Evolutionary conservation across 805 yeast species (phyloP), one percentile per base, ranked within the genome.

Genomic region (Cyberlindnera maclurae): DNA sequence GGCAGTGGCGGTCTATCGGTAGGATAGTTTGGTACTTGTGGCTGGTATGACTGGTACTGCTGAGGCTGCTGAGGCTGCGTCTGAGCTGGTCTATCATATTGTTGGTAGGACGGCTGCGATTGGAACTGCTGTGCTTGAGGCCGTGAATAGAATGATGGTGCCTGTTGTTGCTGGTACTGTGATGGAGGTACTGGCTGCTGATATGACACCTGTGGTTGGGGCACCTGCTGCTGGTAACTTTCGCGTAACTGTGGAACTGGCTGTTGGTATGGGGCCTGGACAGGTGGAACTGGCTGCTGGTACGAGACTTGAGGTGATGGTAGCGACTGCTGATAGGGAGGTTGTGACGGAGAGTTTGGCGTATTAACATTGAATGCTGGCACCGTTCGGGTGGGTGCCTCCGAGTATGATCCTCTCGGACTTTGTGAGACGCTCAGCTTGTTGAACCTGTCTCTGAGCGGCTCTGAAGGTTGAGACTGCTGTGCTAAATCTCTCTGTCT

Each of bases 371-470:
- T 18, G 9, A 7, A 22, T 29, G 35, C n/a, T 8, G 31, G 34
- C 15, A 41, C 15, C 15, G 39, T 22, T 17, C 20, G 30, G 7
- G 38, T 27, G 13, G 40, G 38, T 31, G 33, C 26, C 16, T 26
- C 42, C 4, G 46, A 22, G n/a, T 29, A 27, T 8, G 54, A 51
- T 7, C 47, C 42, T 29, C 49, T 46, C 36, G 49, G 39, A n/a
- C 41, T 42, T 20, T 50, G 48, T 20, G 45, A 31, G 22, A 49
- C 39, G 40, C 45, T 51, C 29, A 53, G 37, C 12, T 38, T 42
- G 18, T 39, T 39, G 29, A 53, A 46, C 37, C 52, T 41, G 7
- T 53, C 52, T 36, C 45, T 39, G n/a, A 55, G 28, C 6, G 24
- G 8, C 15, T 38, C 46, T 9, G 36, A 12, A 12, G 33, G 29